These are phyloP conservation scores for Parastagonospora nodorum DNA, from an alignment of 2,329 filamentous ascomycete species.

Conservation along the genomic window DNA sequence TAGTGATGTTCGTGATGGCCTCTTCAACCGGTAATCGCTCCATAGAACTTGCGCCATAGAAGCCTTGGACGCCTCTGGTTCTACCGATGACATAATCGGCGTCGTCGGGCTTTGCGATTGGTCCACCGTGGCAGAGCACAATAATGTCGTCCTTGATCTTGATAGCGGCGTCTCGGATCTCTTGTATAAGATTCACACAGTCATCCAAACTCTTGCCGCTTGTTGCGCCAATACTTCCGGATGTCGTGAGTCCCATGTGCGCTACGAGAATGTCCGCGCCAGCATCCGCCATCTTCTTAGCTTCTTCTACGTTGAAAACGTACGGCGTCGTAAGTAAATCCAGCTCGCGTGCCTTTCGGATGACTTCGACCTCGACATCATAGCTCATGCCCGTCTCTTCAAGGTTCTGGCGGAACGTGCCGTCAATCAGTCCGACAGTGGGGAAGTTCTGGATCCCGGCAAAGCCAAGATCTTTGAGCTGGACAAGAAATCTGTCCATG, in stretches of 20 bases:
- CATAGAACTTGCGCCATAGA: constrained; percentile 73
- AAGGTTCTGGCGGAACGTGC: constrained; percentile 67
- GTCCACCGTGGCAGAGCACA: constrained; percentile 72
- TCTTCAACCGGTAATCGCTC: constrained; percentile 70
- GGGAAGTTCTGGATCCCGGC: constrained; percentile 76
- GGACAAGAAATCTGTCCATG: constrained; percentile 63
- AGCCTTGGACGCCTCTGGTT: constrained; percentile 70
- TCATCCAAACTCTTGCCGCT: constrained; percentile 67
- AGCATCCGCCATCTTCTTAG: constrained; percentile 64
- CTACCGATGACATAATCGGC: constrained; percentile 65
- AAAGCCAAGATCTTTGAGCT: constrained; percentile 68
- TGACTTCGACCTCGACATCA: constrained; percentile 68
- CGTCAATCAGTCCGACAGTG: constrained; percentile 73
- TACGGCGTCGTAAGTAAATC: constrained; percentile 72
- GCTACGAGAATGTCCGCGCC: constrained; percentile 71
- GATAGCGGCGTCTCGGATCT: constrained; percentile 65
- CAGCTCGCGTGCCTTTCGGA: constrained; percentile 62
- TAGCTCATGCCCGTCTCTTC: constrained; percentile 77
- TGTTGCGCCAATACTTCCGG: constrained; percentile 67
- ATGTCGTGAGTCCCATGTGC: constrained; percentile 71
- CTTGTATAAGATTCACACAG: constrained; percentile 65
- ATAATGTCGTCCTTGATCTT: constrained; percentile 64
- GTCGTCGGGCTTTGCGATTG: constrained; percentile 67
- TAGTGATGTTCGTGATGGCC: constrained; percentile 65
- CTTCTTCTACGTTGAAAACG: constrained; percentile 68